Conservation (phyloP, 1,284 basidiomycete species). For the Heterobasidion occidentale region DNA sequence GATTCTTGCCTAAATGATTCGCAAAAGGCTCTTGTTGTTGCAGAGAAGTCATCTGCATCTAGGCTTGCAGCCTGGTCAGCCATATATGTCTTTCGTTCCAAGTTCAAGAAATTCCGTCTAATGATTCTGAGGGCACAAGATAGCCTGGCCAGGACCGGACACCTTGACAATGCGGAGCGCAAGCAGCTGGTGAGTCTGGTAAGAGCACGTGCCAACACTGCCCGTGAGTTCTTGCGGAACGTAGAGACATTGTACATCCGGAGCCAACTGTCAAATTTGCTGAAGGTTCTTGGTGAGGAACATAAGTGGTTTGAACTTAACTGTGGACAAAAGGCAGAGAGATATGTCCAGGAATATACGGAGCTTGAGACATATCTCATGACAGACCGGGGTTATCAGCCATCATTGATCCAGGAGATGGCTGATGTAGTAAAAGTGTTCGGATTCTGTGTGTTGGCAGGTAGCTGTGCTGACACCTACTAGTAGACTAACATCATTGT, state of each 20-base stretch:
- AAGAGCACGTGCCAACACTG: constrained; percentile 1
- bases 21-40: constrained; percentile 25
- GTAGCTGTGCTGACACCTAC: not conserved
- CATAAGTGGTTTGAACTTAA: constrained; percentile 27
- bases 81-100: constrained; percentile 10
- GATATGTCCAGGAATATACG: constrained; percentile 29
- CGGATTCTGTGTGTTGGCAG: constrained; percentile 30
- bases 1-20: constrained; percentile 33
- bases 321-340: constrained; percentile 21
- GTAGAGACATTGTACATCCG: constrained; percentile 12
- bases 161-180: constrained; percentile 8
- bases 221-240: not conserved
- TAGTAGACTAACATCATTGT: not conserved
- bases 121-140: constrained; percentile 6
- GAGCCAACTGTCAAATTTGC: constrained; percentile 7
- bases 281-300: constrained; percentile 17
- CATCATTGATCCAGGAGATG: constrained; percentile 41
- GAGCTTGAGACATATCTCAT: constrained; percentile 23
- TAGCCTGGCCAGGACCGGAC: not conserved
- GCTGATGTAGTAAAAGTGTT: constrained; percentile 37
- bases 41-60: constrained; percentile 11
- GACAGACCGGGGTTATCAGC: constrained; percentile 28
- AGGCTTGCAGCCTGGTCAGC: constrained; percentile 12
- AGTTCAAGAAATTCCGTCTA: constrained; percentile 14
- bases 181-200: constrained; percentile 12